Conservation (phyloP, 2,329 filamentous ascomycete genomes). For the Drechslerella coelobrocha region DNA sequence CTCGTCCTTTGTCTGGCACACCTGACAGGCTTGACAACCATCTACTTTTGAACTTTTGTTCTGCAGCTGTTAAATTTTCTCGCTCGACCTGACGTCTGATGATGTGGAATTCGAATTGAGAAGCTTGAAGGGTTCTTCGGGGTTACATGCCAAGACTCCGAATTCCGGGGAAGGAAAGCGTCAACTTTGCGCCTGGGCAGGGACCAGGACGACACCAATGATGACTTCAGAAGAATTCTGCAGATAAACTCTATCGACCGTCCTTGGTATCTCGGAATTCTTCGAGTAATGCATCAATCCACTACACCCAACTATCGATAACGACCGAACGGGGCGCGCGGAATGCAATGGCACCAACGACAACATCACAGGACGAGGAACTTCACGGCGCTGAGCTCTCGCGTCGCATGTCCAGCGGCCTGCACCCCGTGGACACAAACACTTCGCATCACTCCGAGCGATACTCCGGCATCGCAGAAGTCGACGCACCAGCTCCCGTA, state of each 20-base stretch:
- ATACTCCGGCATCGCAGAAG: slow-evolving; percentile 42
- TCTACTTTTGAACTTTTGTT: too few relatives aligned
- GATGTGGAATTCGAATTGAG: not conserved
- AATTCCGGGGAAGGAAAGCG: too few relatives aligned
- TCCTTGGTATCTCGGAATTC: not conserved
- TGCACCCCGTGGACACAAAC: slow-evolving; percentile 10
- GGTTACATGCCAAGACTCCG: not conserved
- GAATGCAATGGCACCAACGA: slow-evolving; percentile 6
- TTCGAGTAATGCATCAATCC: slow-evolving; percentile 1
- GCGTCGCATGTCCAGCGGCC: slow-evolving; percentile 10
- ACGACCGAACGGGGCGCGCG: not conserved
- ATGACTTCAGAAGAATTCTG: too few relatives aligned
- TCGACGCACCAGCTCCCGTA: slow-evolving; percentile 34
- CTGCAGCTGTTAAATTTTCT: too few relatives aligned
- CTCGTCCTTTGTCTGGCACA: too few relatives aligned
- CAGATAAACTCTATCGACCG: too few relatives aligned
- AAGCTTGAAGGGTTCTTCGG: too few relatives aligned
- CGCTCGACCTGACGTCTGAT: too few relatives aligned
- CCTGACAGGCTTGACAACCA: too few relatives aligned
- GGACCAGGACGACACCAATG: not conserved
- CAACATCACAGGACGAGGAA: slow-evolving; percentile 4
- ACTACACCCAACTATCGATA: not conserved
- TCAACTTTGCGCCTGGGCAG: not conserved
- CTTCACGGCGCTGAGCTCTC: slow-evolving; percentile 3
- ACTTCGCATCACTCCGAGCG: slow-evolving; percentile 15